phyloP scores from a whole-genome alignment of 192 early-diverging fungal genomes.

The Coemansia biformis region DNA sequence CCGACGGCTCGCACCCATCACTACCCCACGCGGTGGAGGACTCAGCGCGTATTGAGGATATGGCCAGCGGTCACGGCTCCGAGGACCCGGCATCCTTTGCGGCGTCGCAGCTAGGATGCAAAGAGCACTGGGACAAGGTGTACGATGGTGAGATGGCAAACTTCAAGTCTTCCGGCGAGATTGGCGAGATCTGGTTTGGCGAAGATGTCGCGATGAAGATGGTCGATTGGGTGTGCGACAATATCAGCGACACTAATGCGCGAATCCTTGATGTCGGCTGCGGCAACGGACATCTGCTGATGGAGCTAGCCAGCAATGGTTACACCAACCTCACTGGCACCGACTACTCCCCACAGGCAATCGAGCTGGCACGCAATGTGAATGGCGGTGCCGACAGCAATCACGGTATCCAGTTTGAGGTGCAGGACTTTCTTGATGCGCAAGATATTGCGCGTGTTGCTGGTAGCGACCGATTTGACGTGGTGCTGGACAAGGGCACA shows the following conservation, averaged over 20 bases:
- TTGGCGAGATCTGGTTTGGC: constrained; percentile 92
- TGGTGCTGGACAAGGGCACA: constrained; percentile 89
- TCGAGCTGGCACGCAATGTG: constrained; percentile 66
- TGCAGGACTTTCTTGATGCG: constrained; percentile 57
- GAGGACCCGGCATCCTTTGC: constrained; percentile 16
- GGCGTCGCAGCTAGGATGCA: constrained; percentile 42
- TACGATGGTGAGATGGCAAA: constrained; percentile 77
- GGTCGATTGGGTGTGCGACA: constrained; percentile 73
- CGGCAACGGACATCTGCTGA: constrained; percentile 86
- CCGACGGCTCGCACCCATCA: too few relatives aligned
- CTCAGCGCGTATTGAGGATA: too few relatives aligned
- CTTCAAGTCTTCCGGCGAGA: constrained; percentile 77
- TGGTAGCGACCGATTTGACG: constrained; percentile 32
- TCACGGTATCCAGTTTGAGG: constrained; percentile 50
- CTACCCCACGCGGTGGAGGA: too few relatives aligned
- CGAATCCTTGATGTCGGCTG: constrained; percentile 81
- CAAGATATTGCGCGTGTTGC: constrained; percentile 42
- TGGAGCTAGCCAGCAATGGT: constrained; percentile 65
- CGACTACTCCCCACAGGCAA: constrained; percentile 77
- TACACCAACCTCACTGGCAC: constrained; percentile 72
- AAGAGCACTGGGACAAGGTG: constrained; percentile 71
- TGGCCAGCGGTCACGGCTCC: too few relatives aligned
- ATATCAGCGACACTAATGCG: constrained; percentile 17
- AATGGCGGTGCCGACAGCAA: constrained; percentile 33
- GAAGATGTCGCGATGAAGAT: constrained; percentile 78